Evolutionary conservation across 2,329 filamentous ascomycete species (phyloP).

Genomic region (Trichoderma semiorbis): DNA sequence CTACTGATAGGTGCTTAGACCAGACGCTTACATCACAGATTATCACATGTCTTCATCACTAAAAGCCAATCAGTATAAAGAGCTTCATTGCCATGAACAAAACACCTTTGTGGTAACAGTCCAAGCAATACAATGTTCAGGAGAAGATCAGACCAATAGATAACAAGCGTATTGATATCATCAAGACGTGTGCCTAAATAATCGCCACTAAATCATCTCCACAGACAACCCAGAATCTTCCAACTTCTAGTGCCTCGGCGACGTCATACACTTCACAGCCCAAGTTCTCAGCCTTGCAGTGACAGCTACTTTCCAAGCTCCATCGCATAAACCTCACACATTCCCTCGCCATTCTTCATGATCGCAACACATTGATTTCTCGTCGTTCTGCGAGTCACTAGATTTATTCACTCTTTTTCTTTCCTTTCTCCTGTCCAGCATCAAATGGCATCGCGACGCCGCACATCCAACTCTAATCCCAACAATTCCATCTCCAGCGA

Average conservation of each 20-base stretch:
- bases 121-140: background rate
- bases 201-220: background rate
- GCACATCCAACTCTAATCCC: background rate
- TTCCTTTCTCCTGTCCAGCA: background rate
- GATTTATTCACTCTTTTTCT: background rate
- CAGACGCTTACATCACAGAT: background rate
- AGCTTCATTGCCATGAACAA: background rate
- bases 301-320: background rate
- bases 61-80: background rate
- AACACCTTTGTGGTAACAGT: background rate
- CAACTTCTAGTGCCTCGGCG: slow-evolving; percentile 1
- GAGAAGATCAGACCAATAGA: background rate
- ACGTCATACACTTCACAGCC: slow-evolving; percentile 6
- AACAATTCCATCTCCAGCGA: background rate
- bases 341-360: background rate
- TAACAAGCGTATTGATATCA: background rate
- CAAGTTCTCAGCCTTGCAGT: background rate
- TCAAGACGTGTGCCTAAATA: background rate
- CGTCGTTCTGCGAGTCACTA: background rate
- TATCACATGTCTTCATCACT: background rate
- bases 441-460: slow-evolving; percentile 11
- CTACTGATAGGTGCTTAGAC: background rate
- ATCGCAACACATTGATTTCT: background rate
- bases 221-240: background rate
- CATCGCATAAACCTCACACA: background rate